Evolutionary conservation across 805 yeast genomes (phyloP), one percentile per base, ranked within the genome.

Genomic region (Barnettozyma californica): DNA sequence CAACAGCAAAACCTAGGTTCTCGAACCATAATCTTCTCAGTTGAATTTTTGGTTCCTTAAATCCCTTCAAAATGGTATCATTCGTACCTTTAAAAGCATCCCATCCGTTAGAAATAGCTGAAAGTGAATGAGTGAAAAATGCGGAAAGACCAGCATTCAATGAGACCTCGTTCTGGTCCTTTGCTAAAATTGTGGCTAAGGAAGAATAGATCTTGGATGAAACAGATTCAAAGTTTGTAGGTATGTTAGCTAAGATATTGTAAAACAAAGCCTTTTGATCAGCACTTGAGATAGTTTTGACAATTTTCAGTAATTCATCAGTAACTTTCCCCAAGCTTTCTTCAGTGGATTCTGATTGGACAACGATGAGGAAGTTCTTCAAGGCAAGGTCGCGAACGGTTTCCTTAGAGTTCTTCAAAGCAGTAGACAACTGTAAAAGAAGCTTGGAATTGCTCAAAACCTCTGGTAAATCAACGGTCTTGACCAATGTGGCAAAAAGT

Each of bases 121-220:
- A 56, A 10, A 73, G 58, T 23, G 75, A 68, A 53, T 78, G 81
- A 1, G 54, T 52, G 36, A 81, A 71, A 46, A 80, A 74, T 0
- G 84, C 75, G 9, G 66, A 62, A 7, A 84, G 68, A 49, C 81
- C 68, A 4, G 71, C 67, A 3, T 68, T 50, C 36, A 90, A 69
- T 0, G 87, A 78, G 1, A 53, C 16, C 59, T 92, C 98, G 56
- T 89, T 87, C 41, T 81, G 78, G 58, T 92, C 98, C 56, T 87
- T 90, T 0, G 77, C 46, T 4, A 84, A 69, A n/a, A 81, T 66
- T 2, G 84, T 72, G 1, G 74, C 53, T 33, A 88, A 59, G 0
- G 67, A 71, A 1, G 66, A 58, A 2, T 77, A 62, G 4, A 84
- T 65, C 31, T 66, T 69, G 1, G 60, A 52, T 2, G 78, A 70